Conservation (phyloP, 2,329 filamentous ascomycete genomes). For the Dothidotthia symphoricarpi region DNA sequence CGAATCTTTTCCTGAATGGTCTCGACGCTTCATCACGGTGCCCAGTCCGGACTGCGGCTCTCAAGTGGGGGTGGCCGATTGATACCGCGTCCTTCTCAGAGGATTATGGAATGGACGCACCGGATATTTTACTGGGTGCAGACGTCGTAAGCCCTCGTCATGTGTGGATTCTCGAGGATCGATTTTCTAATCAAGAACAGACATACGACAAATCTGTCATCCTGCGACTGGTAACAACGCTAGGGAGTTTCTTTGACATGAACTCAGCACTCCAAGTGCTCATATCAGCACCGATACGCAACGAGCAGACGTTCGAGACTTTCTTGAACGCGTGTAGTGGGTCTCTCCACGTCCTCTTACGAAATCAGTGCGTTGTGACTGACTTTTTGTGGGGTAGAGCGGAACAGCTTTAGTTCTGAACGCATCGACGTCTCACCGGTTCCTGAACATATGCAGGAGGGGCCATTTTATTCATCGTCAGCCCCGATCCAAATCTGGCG, state of each 20-base stretch:
- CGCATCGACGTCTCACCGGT: slow-evolving; percentile 33
- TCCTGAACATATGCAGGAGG: slow-evolving; percentile 49
- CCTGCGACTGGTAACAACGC: slow-evolving; percentile 62
- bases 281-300: slow-evolving; percentile 70
- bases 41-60: slow-evolving; percentile 51
- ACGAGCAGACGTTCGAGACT: slow-evolving; percentile 63
- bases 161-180: slow-evolving; percentile 6
- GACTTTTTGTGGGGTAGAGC: slow-evolving; percentile 41
- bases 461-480: slow-evolving; percentile 64
- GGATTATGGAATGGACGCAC: slow-evolving; percentile 47
- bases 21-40: slow-evolving; percentile 47
- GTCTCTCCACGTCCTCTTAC: slow-evolving; percentile 37
- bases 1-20: slow-evolving; percentile 67
- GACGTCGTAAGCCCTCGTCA: slow-evolving; percentile 57
- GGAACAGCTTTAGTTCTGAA: slow-evolving; percentile 38
- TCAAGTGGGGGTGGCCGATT: slow-evolving; percentile 65
- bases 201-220: slow-evolving; percentile 70
- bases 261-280: slow-evolving; percentile 59
- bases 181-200: slow-evolving; percentile 36
- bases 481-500: slow-evolving; percentile 59
- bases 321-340: slow-evolving; percentile 61
- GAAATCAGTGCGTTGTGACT: slow-evolving; percentile 28
- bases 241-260: slow-evolving; percentile 60
- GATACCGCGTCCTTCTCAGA: slow-evolving; percentile 59
- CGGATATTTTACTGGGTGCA: slow-evolving; percentile 69